Evolutionary conservation across 1,139 yeast species (phyloP).

Genomic region (Sporopachydermia cereana): DNA sequence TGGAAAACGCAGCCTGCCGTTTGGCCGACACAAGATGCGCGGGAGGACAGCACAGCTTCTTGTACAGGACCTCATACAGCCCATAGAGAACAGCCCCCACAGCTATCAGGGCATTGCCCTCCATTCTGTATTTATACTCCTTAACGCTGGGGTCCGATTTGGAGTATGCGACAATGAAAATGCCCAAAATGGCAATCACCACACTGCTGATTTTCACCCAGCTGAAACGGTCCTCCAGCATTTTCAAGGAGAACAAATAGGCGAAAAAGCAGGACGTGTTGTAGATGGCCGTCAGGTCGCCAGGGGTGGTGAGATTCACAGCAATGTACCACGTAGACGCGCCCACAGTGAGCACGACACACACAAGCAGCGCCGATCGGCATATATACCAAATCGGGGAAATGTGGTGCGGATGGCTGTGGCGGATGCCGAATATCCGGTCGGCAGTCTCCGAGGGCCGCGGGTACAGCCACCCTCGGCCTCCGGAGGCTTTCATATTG

Average conservation of each 20-base stretch:
- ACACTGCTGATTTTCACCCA: conserved; percentile 62
- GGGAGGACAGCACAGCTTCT: conserved; percentile 67
- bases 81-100: conserved; percentile 80
- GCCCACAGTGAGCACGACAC: conserved; percentile 56
- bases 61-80: conserved; percentile 74
- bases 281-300: conserved; percentile 83
- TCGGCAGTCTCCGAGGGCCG: conserved; percentile 27
- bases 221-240: conserved; percentile 52
- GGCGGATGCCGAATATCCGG: conserved; percentile 24
- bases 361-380: conserved; percentile 32
- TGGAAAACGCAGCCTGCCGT: conserved; percentile 47
- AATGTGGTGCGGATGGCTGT: conserved; percentile 28
- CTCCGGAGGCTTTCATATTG: conserved; percentile 26
- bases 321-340: conserved; percentile 85
- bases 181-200: conserved; percentile 60
- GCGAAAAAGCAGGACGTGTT: conserved; percentile 88
- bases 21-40: conserved; percentile 35
- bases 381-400: conserved; percentile 40
- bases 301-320: conserved; percentile 68
- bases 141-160: conserved; percentile 14
- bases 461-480: conserved; percentile 26
- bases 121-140: conserved; percentile 45
- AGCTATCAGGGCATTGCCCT: conserved; percentile 64
- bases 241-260: conserved; percentile 69
- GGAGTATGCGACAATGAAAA: conserved; percentile 60